Conservation (phyloP, 805 yeast genomes). For the Yamadazyma sp. region DNA sequence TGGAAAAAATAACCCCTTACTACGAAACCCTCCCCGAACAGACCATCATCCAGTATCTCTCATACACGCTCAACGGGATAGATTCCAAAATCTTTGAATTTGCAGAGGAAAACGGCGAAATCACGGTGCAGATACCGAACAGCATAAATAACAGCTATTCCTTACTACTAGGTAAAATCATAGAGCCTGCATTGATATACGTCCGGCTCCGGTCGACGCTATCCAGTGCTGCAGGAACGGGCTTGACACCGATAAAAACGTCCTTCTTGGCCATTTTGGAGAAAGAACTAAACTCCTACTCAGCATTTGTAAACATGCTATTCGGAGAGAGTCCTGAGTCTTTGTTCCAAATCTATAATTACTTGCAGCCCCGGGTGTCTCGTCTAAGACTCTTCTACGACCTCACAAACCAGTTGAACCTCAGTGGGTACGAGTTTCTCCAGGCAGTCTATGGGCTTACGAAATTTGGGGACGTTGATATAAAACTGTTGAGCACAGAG, state of each 20-base stretch:
- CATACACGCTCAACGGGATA: slow-evolving; percentile 59
- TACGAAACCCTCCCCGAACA: slow-evolving; percentile 32
- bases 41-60: slow-evolving; percentile 43
- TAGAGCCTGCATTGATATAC: slow-evolving; percentile 75
- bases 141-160: slow-evolving; percentile 56
- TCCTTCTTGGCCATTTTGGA: slow-evolving; percentile 57
- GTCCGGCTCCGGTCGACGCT: slow-evolving; percentile 39
- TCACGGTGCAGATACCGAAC: slow-evolving; percentile 44
- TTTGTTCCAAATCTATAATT: slow-evolving; percentile 36
- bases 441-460: slow-evolving; percentile 50
- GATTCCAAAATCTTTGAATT: slow-evolving; percentile 58
- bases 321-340: slow-evolving; percentile 29
- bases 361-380: slow-evolving; percentile 51
- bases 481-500: slow-evolving; percentile 42
- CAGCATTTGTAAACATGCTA: slow-evolving; percentile 33
- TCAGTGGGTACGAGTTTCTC: slow-evolving; percentile 52
- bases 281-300: slow-evolving; percentile 34
- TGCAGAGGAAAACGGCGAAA: slow-evolving; percentile 25
- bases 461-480: slow-evolving; percentile 61
- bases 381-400: slow-evolving; percentile 57
- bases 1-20: slow-evolving; percentile 24
- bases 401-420: slow-evolving; percentile 35
- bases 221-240: slow-evolving; percentile 15
- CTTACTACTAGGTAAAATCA: slow-evolving; percentile 52
- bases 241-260: slow-evolving; percentile 55